Percentiles rank a stretch among this genome's conserved stretches.
These are phyloP conservation scores for Fomitopsis pinicola DNA, from an alignment of 1,284 basidiomycete genomes.

Conservation along the genomic window DNA sequence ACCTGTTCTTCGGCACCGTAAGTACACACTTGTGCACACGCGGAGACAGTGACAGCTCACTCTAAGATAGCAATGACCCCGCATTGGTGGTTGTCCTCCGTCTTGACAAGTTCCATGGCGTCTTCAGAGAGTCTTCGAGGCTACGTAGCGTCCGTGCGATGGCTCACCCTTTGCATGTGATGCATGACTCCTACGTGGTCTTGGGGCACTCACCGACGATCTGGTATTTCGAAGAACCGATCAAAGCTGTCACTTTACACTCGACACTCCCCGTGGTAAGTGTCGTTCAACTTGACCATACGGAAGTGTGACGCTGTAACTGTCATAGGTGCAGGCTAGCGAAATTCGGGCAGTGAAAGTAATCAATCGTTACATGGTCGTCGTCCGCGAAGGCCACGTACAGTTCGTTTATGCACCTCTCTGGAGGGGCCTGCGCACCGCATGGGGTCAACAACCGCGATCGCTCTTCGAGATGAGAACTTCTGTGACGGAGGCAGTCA, in stretches of 20 bases:
- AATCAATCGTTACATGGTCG: slow-evolving; percentile 26
- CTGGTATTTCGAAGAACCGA: slow-evolving; percentile 16
- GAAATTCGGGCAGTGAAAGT: slow-evolving; percentile 25
- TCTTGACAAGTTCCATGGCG: slow-evolving; percentile 27
- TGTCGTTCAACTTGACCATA: not conserved
- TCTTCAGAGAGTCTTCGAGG: slow-evolving; percentile 15
- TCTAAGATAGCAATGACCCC: not conserved
- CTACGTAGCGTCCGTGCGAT: slow-evolving; percentile 14
- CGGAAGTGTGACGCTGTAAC: not conserved
- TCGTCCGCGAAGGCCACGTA: slow-evolving; percentile 26
- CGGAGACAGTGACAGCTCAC: not conserved
- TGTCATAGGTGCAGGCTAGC: slow-evolving; percentile 8
- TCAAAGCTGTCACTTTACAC: slow-evolving; percentile 13
- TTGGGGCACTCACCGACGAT: slow-evolving; percentile 22
- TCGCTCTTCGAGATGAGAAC: slow-evolving; percentile 10
- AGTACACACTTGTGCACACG: slow-evolving; percentile 1
- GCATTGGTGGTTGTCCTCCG: slow-evolving; percentile 10
- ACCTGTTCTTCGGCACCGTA: slow-evolving; percentile 15
- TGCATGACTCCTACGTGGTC: slow-evolving; percentile 22
- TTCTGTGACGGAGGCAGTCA: slow-evolving; percentile 24
- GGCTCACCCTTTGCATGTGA: slow-evolving; percentile 19
- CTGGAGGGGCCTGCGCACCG: slow-evolving; percentile 19
- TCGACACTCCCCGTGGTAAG: not conserved
- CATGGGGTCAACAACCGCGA: slow-evolving; percentile 3
- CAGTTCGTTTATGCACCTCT: slow-evolving; percentile 24